Conservation (phyloP, 257 asterid species). For the Nicotiana benthamiana region DNA sequence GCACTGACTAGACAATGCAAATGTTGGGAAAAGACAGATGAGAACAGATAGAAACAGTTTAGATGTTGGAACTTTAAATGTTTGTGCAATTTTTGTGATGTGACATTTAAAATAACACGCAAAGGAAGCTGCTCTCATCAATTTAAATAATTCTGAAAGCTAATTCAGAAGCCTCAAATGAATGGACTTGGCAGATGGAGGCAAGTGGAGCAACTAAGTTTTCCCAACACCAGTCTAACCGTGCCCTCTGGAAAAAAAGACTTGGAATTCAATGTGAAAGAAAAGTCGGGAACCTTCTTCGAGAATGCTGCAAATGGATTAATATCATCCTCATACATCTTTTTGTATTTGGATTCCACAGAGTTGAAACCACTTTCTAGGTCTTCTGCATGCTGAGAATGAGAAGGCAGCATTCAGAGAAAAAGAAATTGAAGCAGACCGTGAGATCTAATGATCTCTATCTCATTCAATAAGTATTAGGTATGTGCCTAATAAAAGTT, state of each 20-base stretch:
- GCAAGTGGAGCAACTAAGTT: not conserved
- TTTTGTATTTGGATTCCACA: slow-evolving; percentile 91
- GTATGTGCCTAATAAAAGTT: too few relatives aligned
- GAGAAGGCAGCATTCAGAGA: slow-evolving; percentile 8
- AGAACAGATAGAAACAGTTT: not conserved
- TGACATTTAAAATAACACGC: not conserved
- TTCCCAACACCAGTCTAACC: not conserved
- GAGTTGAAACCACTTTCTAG: slow-evolving; percentile 84
- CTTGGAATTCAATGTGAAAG: not conserved
- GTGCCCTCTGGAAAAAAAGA: not conserved
- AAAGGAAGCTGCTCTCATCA: not conserved
- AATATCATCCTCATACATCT: slow-evolving; percentile 89
- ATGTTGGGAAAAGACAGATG: not conserved
- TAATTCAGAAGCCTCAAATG: not conserved
- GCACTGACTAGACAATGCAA: not conserved
- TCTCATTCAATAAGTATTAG: too few relatives aligned
- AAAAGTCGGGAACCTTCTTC: slow-evolving; percentile 47
- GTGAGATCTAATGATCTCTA: too few relatives aligned
- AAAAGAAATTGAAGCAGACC: slow-evolving; percentile 7
- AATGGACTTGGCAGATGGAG: slow-evolving; percentile 1
- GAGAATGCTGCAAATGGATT: slow-evolving; percentile 97
- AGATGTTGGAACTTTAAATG: not conserved
- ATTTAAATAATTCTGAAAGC: not conserved
- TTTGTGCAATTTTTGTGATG: not conserved
- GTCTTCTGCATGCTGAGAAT: slow-evolving; percentile 78